A percentile compares a stretch with the other conserved stretches of the same genome.
phyloP scores from a whole-genome alignment of 2,329 filamentous ascomycete genomes.

The Aspergillus sp. region DNA sequence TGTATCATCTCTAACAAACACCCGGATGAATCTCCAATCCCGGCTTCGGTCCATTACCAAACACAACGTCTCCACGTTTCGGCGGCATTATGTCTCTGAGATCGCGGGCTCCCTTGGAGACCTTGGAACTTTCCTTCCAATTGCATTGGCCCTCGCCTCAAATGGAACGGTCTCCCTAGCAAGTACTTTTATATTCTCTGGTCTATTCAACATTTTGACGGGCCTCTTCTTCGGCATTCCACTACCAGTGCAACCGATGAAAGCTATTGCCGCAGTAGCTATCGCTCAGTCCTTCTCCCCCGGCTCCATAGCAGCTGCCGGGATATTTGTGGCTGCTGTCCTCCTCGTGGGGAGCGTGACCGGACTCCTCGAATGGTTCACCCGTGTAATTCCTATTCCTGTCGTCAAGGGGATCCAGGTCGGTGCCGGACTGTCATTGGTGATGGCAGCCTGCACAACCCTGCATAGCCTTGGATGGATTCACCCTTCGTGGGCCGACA shows the following conservation, averaged over 20 bases:
- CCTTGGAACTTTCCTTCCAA: slow-evolving; percentile 82
- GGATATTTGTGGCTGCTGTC: slow-evolving; percentile 71
- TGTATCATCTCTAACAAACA: not conserved
- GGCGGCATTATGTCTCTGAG: slow-evolving; percentile 64
- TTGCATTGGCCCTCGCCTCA: slow-evolving; percentile 81
- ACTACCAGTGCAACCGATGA: slow-evolving; percentile 85
- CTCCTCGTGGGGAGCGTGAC: slow-evolving; percentile 77
- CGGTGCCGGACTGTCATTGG: slow-evolving; percentile 80
- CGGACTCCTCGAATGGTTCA: slow-evolving; percentile 73
- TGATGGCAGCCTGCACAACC: slow-evolving; percentile 71
- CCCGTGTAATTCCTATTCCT: slow-evolving; percentile 74
- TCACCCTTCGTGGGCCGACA: slow-evolving; percentile 67
- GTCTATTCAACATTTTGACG: slow-evolving; percentile 80
- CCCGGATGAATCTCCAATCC: slow-evolving; percentile 14
- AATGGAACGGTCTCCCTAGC: slow-evolving; percentile 78
- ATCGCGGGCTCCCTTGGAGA: slow-evolving; percentile 88
- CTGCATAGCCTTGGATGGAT: slow-evolving; percentile 71
- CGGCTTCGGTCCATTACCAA: slow-evolving; percentile 28
- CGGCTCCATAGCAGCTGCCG: slow-evolving; percentile 75
- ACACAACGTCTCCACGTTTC: slow-evolving; percentile 59
- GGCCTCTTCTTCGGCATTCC: slow-evolving; percentile 84
- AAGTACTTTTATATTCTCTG: slow-evolving; percentile 83
- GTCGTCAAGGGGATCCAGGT: slow-evolving; percentile 95
- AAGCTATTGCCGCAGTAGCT: slow-evolving; percentile 88
- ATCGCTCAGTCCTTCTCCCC: slow-evolving; percentile 67